Conservation (phyloP, 1,284 basidiomycete genomes). For the Naganishia liquefaciens region DNA sequence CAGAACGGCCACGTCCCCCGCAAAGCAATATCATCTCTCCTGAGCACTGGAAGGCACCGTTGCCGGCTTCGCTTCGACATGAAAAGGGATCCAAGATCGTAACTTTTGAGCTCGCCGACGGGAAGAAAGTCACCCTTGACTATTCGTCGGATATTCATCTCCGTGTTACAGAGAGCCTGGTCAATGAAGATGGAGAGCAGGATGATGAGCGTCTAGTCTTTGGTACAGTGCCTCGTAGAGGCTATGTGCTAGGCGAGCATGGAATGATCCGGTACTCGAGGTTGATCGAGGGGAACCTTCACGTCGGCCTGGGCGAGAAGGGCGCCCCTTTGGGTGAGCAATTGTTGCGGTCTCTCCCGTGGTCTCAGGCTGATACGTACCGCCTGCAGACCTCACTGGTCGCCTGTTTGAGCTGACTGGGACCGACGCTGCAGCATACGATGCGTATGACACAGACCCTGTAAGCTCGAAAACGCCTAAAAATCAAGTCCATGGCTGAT, state of each 20-base stretch:
- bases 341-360: conserved; percentile 25
- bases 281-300: conserved; percentile 36
- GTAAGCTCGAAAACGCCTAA: conserved; percentile 11
- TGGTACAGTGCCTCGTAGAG: conserved; percentile 49
- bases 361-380: conserved; percentile 8
- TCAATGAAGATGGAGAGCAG: conserved; percentile 39
- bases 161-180: conserved; percentile 39
- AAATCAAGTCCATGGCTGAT: not conserved
- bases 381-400: conserved; percentile 44
- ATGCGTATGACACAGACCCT: conserved; percentile 53
- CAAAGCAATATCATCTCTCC: conserved; percentile 50
- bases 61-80: conserved; percentile 38
- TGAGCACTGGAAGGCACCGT: conserved; percentile 40
- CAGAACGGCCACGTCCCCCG: conserved; percentile 49
- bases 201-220: conserved; percentile 41
- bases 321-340: conserved; percentile 48
- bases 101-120: conserved; percentile 36
- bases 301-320: conserved; percentile 55
- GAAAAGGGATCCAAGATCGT: conserved; percentile 34
- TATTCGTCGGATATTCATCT: conserved; percentile 38
- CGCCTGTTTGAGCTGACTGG: conserved; percentile 49
- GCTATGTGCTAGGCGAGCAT: conserved; percentile 51
- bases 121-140: conserved; percentile 40
- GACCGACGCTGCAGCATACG: conserved; percentile 54
- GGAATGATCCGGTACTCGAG: conserved; percentile 43